Base-by-base conservation (phyloP, 495 filamentous ascomycete genomes). In the Ramalina peruviana region DNA sequence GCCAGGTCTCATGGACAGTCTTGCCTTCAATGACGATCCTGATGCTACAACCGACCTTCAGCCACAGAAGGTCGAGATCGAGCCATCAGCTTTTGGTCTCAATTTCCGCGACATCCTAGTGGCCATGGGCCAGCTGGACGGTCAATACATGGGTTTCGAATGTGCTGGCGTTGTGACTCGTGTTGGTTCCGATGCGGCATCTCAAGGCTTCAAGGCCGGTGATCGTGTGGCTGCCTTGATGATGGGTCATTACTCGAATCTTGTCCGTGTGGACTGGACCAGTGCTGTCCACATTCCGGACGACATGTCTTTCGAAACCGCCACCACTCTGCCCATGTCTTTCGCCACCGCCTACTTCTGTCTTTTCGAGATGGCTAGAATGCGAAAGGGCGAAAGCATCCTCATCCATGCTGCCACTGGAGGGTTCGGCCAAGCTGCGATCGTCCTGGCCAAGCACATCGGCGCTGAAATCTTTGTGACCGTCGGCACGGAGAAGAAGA, bases 401-500 rank as follows among this genome's bases (percentile, higher is more conserved):
- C 61, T 81, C 17, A 76, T 82, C 43, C 73, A 80, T 52, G 67
- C 66, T 4, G 77, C 72, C 12, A 63, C 72, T 11, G 72, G 76
- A 13, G 69, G 70, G 1, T 66, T 77, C 10, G 76, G 77, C 3
- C 73, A 79, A 57, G 75, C 75, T 10, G 73, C 77, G 33, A 74
- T 80, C 53, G 55, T 59, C 27, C 36, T 81, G 5, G 73, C 75
- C 0, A 67, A 75, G 39, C 67, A 69, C 58, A 46, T 73, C 11
- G 74, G 72, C 7, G 75, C 76, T 12, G 65, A 76, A 50, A 64
- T 81, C 15, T 75, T 70, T 54, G 54, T 56, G 2, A 60, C 61
- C 12, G 39, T 60, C 6, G 54, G 52, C 17, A 54, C 59, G 1
- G 25, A 44, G 21, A 13, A 21, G 6, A 51, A 54, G 13, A 52